A percentile compares a stretch with the other conserved stretches of the same genome.
phyloP scores from a whole-genome alignment of 202 grass and related monocot genomes.

The Thinopyrum obtusiflorum region DNA sequence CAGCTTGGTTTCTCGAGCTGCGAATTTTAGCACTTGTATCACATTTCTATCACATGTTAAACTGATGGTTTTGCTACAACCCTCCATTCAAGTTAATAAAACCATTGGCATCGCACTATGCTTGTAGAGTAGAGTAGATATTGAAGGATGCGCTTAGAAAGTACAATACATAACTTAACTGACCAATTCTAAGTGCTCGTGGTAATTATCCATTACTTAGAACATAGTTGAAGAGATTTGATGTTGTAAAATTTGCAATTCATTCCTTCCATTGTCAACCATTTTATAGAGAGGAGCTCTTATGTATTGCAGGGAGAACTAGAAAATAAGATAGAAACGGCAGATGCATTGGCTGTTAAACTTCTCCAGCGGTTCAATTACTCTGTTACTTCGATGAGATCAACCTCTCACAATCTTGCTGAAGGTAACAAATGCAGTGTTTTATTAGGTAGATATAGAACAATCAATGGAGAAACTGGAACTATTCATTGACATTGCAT shows the following conservation, averaged over 20 bases:
- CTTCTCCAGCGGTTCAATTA: constrained; percentile 87
- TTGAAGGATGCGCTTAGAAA: background rate
- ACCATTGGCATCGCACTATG: background rate
- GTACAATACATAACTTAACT: background rate
- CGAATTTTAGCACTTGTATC: background rate
- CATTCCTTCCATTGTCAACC: background rate
- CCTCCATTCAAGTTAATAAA: background rate
- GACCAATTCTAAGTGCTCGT: background rate
- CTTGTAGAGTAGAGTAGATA: background rate
- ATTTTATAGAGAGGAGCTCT: background rate
- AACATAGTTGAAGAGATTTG: constrained; percentile 10
- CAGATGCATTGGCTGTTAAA: constrained; percentile 80
- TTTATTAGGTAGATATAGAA: background rate
- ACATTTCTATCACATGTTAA: constrained; percentile 1
- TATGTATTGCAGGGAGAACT: constrained; percentile 55
- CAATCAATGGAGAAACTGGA: background rate
- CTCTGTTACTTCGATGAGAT: constrained; percentile 73
- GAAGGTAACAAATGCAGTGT: constrained; percentile 51
- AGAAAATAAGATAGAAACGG: constrained; percentile 89
- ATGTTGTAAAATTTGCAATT: background rate
- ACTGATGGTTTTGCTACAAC: background rate
- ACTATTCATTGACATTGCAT: constrained; percentile 12
- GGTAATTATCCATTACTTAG: background rate
- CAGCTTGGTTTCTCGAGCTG: background rate
- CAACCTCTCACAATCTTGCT: constrained; percentile 55